Base-by-base conservation (phyloP, 768 basidiomycete species). In the Mrakia gelida region DNA sequence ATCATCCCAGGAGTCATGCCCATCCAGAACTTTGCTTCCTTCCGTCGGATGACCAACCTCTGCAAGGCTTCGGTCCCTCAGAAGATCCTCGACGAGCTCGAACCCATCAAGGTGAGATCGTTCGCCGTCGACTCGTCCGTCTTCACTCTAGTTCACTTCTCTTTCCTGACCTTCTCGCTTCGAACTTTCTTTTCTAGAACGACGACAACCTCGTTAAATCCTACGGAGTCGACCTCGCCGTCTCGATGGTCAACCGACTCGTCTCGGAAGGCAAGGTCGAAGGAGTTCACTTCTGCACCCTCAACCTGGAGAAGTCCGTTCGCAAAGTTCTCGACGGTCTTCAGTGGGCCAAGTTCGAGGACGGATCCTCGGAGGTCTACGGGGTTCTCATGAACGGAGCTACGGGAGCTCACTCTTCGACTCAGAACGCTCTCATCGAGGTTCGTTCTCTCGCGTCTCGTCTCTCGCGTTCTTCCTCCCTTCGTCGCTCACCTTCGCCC, bases 1-100 rank as follows among this genome's bases (percentile, higher is more conserved):
- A 90, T 99, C 80, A 91, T 99, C 79, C 94, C 97, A 13, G 94
- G 95, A 16, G 90, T 98, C 75, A 97, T 98, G 95, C 96, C 97
- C 0, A 94, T 99, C 76, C 97, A 98, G 83, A 98, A 93, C 32
- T 96, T 95, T 83, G 89, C 91, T 6, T 97, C 97, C 0, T 98
- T 99, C 85, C 86, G 92, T 65, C 90, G 97, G 67, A 87, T 98
- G 81, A 92, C 91, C 30, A 97, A 95, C 83, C 87, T 99, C 63
- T 95, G 93, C 80, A 92, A 92, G 26, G 89, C 91, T 4, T 87
- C 87, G 30, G 90, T 98, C 26, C 96, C 96, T 0, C 85, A 87
- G 3, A 82, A 86, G 16, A 86, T 96, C 71, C 87, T 91, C 85
- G 82, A 87, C 1, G 89, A 89, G 78, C 86, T 98, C 0, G 89